Base-by-base conservation (phyloP, 2,329 filamentous ascomycete genomes). In the Anthostomella pinea region DNA sequence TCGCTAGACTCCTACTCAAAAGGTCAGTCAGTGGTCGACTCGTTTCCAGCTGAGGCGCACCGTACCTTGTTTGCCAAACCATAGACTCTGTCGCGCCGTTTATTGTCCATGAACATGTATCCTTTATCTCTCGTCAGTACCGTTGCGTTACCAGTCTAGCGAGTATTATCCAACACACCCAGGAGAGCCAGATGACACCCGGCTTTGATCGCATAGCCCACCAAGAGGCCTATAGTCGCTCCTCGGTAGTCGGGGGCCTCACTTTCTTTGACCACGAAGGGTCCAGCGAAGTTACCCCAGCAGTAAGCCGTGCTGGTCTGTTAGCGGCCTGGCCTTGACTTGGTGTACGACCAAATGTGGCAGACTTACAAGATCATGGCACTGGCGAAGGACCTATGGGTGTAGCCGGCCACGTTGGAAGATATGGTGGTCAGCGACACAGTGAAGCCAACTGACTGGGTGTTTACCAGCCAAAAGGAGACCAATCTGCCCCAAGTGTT, bases 341-440 rank as follows among this genome's bases (percentile, higher is more conserved):
- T n/a, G n/a, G n/a, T n/a, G n/a, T 23, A 7, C 13, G 19, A 18
- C 9, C 21, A 8, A 8, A 5, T 18, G 25, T 8, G 25, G 29
- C 27, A 15, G 24, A n/a, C 11, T 41, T 37, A 54, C 52, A 65
- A 64, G 6, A 63, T 41, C 21, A 65, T 29, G 2, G 60, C 59
- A 39, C 51, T 61, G 2, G 62, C 59, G 23, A 62, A 35, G 4
- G 56, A 48, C 3, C 59, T 44, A 35, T 64, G 60, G 1, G 60
- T 64, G 38, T 64, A 64, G 1, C 60, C 60, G 2, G 57, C 60
- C 59, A 64, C 63, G 23, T 63, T 64, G 3, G 57, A 61, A 1
- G 52, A 60, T 10, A 64, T 52, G 1, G 55, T 64, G 1, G 54
- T 53, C 7, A 65, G 43, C 1, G 58, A 56, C 6, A 65, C 49